These are phyloP conservation scores for Cyclocybe cylindracea DNA, from an alignment of 768 basidiomycete genomes.

Conservation along the genomic window DNA sequence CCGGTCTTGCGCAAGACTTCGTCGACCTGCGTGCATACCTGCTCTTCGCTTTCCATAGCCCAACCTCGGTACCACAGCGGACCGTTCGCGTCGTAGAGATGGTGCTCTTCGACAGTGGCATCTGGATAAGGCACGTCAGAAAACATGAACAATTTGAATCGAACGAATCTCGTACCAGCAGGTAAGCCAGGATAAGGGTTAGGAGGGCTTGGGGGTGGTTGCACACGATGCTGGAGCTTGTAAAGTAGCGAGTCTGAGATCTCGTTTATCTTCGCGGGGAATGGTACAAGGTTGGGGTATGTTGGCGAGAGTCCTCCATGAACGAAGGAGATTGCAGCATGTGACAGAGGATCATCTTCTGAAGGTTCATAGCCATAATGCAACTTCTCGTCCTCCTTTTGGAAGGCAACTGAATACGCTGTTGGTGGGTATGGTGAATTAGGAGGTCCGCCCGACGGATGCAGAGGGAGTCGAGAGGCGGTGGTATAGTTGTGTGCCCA, in stretches of 20 bases:
- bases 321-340: conserved; percentile 86
- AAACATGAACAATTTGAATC: background rate
- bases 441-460: conserved; percentile 65
- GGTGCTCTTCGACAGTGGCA: conserved; percentile 64
- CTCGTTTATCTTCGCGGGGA: conserved; percentile 81
- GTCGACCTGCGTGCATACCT: conserved; percentile 72
- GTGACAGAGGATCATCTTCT: conserved; percentile 54
- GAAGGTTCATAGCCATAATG: conserved; percentile 7
- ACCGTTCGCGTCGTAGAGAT: conserved; percentile 75
- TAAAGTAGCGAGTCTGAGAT: conserved; percentile 67
- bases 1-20: conserved; percentile 72
- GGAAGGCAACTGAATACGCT: conserved; percentile 27
- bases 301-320: conserved; percentile 88
- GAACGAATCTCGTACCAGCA: conserved; percentile 26
- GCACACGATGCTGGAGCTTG: conserved; percentile 65
- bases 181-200: conserved; percentile 76
- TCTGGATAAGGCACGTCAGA: conserved; percentile 34
- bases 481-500: conserved; percentile 89
- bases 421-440: conserved; percentile 60
- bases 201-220: conserved; percentile 83
- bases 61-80: conserved; percentile 96
- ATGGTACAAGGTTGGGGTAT: conserved; percentile 75
- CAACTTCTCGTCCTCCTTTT: conserved; percentile 24
- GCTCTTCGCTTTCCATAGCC: conserved; percentile 73
- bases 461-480: conserved; percentile 79